Base-by-base conservation (phyloP, 1,284 basidiomycete genomes). In the Veloboletus limbatus region DNA sequence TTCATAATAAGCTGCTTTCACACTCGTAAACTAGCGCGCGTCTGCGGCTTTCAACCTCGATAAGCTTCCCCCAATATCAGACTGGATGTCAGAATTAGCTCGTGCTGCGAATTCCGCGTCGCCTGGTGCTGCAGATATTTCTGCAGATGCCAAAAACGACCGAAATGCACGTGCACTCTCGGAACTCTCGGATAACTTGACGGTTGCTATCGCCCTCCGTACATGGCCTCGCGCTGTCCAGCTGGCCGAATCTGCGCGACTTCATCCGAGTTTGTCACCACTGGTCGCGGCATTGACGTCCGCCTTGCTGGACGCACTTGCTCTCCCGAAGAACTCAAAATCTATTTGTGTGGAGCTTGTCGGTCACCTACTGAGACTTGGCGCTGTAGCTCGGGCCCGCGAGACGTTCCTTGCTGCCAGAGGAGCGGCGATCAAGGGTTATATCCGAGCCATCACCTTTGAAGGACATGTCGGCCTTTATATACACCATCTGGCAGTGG, bases 161-260 rank as follows among this genome's bases (percentile, higher is more conserved):
- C 78, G 81, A 44, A 91, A 96, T 65, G 71, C 82, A 5, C 78
- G 86, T 14, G 97, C 89, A 83, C 81, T 92, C 17, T 85, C 87
- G 45, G 92, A 97, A 52, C 94, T 92, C 70, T 82, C 87, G 3
- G 97, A 99, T 63, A 85, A 96, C 38, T 70, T 98, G 8, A 90
- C 91, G 0, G 94, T 99, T 13, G 82, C 91, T 3, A 95, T 98
- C 52, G 91, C 95, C 1, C 73, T 94, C 40, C 78, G 91, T 40
- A 83, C 92, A 56, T 98, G 93, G 89, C 84, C 89, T 25, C 82
- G 87, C 57, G 93, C 94, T 0, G 88, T 91, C 10, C 71, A 72
- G 10, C 73, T 97, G 3, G 83, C 97, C 8, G 91, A 96, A 59
- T 81, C 90, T 68, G 92, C 92, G 26, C 81, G 89, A 63, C 70